Evolutionary conservation across 1,284 basidiomycete genomes (phyloP), one percentile per base, ranked within the genome.

Genomic region (Puccinia novopanici): DNA sequence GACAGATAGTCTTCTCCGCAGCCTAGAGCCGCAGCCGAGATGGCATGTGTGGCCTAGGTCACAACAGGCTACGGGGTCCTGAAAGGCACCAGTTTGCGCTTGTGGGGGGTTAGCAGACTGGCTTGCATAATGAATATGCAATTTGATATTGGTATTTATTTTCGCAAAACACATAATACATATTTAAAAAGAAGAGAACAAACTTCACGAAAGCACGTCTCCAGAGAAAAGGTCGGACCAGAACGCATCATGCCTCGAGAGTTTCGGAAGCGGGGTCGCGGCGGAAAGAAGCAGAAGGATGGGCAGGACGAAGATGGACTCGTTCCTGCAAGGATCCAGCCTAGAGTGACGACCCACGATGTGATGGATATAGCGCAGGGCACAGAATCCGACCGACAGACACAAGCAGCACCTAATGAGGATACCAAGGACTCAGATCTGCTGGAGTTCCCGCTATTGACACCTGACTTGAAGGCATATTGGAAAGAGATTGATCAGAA

Each of bases 391-490:
- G 40, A 27, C 27, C 3, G 54, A 13, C 1, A 9, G 9, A 30
- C n/a, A 15, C 42, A 4, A 57, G 40, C 24, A 50, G 22, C 75
- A 83, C 67, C 57, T 65, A 55, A 82, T 48, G 9, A 78, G 70
- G 75, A 82, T 52, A 50, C 71, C 5, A 80, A 92, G 34, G 59
- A 63, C 84, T 87, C 88, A 13, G 92, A 93, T 82, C 91, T 91
- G 80, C 93, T 93, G 0, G 48, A 72, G 0, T 96, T 94, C 85
- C 94, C 94, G 81, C 91, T 91, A 83, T 90, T 95, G 15, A 93
- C 95, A 83, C 89, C 90, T 42, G 93, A 95, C 84, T 88, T 95
- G 54, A 95, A 95, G 86, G 92, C 93, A 0, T 96, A 96, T 86
- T 95, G 95, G 84, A 88, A 91, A 57, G 93, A 91, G 1, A 92